Evolutionary conservation across 2,329 filamentous ascomycete genomes (phyloP).

Genomic region (Bipolaris cookei): DNA sequence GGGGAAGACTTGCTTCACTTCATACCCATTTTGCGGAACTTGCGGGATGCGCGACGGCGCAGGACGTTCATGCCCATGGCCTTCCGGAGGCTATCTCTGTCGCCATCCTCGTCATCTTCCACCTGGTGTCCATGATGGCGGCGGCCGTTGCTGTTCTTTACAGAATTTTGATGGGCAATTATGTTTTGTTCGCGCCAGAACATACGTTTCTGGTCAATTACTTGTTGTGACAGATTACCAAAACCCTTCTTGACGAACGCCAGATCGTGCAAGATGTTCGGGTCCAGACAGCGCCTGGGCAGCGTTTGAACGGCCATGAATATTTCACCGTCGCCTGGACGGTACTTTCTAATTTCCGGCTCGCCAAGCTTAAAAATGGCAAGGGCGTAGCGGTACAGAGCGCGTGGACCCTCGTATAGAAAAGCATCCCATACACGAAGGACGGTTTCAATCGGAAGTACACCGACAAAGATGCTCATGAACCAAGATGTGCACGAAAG

Average conservation of each 20-base stretch:
- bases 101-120: constrained; percentile 31
- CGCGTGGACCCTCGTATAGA: constrained; percentile 94
- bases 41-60: constrained; percentile 31
- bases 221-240: constrained; percentile 79
- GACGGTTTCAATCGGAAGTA: constrained; percentile 87
- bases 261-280: constrained; percentile 79
- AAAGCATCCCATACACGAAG: constrained; percentile 94
- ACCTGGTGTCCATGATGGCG: constrained; percentile 10
- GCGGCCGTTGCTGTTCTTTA: constrained; percentile 23
- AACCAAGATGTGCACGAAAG: constrained; percentile 96
- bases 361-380: constrained; percentile 92
- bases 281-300: constrained; percentile 80
- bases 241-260: constrained; percentile 83
- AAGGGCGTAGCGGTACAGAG: constrained; percentile 87
- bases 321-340: constrained; percentile 90
- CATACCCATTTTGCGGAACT: constrained; percentile 33
- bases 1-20: constrained; percentile 9
- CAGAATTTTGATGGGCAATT: constrained; percentile 30
- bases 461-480: constrained; percentile 96
- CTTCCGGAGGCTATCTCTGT: constrained; percentile 26
- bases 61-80: constrained; percentile 29
- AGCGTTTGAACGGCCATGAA: constrained; percentile 92
- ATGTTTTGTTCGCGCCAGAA: constrained; percentile 46
- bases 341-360: constrained; percentile 71
- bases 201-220: constrained; percentile 74